Conservation (phyloP, 352 stramenopile genomes). For the Globisporangium nagaii region DNA sequence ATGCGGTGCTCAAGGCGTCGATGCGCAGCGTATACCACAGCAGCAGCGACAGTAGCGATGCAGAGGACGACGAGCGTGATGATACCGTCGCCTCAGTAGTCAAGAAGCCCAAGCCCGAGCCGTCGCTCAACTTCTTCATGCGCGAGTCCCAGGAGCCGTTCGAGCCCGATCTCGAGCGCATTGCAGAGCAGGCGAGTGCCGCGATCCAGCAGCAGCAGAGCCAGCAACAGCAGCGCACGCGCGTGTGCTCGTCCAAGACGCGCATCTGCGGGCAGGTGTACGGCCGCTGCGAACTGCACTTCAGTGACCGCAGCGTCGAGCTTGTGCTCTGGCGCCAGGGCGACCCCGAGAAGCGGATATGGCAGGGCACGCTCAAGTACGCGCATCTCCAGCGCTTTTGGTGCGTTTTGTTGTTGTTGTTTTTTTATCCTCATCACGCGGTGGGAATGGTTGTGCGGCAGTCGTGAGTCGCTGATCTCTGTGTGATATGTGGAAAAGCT, state of each 20-base stretch:
- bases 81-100: neutral
- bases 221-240: neutral
- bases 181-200: neutral
- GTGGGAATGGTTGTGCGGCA: neutral
- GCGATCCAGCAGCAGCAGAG: constrained; percentile 10
- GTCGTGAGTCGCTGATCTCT: neutral
- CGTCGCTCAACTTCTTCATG: constrained; percentile 10
- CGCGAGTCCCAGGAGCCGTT: constrained; percentile 5
- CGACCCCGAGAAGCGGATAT: constrained; percentile 8
- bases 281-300: constrained; percentile 32
- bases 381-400: constrained; percentile 35
- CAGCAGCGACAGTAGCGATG: constrained; percentile 10
- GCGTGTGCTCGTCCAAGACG: constrained; percentile 24
- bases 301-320: constrained; percentile 19
- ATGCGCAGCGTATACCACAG: neutral
- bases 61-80: neutral
- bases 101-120: neutral
- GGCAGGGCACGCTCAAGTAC: constrained; percentile 32
- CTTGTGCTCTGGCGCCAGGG: constrained; percentile 27
- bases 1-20: neutral
- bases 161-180: neutral
- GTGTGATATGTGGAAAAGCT: constrained; percentile 19
- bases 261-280: constrained; percentile 35
- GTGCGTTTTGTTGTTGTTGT: constrained; percentile 12
- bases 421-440: neutral